phyloP scores from a whole-genome alignment of 176 grass and related monocot species.

The Bothriochloa decipiens region DNA sequence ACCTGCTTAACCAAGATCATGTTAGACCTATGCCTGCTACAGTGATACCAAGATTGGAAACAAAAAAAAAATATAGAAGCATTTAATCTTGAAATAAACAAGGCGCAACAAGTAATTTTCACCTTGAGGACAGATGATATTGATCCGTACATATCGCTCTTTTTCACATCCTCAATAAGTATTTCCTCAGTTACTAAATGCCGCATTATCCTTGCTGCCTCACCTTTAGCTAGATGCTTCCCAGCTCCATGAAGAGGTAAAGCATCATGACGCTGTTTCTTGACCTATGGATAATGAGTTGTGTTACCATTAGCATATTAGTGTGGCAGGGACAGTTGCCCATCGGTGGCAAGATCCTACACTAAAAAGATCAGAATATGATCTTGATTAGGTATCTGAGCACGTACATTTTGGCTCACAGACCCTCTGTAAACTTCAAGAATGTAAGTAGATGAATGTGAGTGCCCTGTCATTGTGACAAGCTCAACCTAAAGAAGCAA shows the following conservation, averaged over 20 bases:
- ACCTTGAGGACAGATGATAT: constrained; percentile 88
- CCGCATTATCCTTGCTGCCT: constrained; percentile 70
- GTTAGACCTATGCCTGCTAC: constrained; percentile 16
- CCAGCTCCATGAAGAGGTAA: constrained; percentile 89
- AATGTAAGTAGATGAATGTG: constrained; percentile 69
- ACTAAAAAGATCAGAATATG: constrained; percentile 24
- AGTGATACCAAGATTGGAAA: not conserved
- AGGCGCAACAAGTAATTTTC: not conserved
- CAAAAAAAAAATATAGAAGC: constrained; percentile 1
- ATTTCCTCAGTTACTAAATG: constrained; percentile 83
- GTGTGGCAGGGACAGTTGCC: not conserved
- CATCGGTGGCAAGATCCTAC: not conserved
- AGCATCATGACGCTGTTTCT: constrained; percentile 74
- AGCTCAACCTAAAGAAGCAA: constrained; percentile 71
- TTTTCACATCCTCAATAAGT: constrained; percentile 83
- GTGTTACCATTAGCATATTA: constrained; percentile 19
- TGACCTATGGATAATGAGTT: constrained; percentile 55
- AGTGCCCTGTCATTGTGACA: constrained; percentile 42
- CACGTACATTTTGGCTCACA: constrained; percentile 78
- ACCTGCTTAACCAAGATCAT: constrained; percentile 47
- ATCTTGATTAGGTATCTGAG: constrained; percentile 10
- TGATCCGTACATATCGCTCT: constrained; percentile 76
- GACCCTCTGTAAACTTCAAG: constrained; percentile 96
- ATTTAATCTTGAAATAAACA: constrained; percentile 23
- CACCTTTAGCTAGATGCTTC: constrained; percentile 71